Conservation (phyloP, 352 stramenopile species). For the Globisporangium barbulae region DNA sequence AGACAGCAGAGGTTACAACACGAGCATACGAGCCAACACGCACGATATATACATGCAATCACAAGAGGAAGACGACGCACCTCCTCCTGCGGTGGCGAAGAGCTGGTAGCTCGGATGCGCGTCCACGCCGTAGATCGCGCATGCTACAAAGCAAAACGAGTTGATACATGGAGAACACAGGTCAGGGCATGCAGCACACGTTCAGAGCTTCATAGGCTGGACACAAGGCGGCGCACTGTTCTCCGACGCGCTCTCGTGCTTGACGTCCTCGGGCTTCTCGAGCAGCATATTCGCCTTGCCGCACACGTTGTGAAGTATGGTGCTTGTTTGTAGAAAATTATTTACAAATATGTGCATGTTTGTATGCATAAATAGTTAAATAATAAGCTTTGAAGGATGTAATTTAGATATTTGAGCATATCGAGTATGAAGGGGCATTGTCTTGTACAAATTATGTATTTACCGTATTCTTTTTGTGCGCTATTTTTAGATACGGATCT, state of each 20-base stretch:
- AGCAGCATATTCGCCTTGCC: constrained; percentile 49
- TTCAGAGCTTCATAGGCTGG: background rate
- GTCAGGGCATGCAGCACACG: background rate
- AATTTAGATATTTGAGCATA: no score
- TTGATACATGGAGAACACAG: constrained; percentile 8
- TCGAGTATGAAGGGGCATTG: background rate
- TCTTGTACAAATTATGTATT: background rate
- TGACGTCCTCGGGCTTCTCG: constrained; percentile 76
- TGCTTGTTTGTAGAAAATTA: no score
- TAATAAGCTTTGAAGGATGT: no score
- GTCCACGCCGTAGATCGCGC: constrained; percentile 84
- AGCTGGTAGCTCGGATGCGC: constrained; percentile 68
- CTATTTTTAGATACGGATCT: background rate
- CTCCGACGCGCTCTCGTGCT: constrained; percentile 67
- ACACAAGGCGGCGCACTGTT: constrained; percentile 33
- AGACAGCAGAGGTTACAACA: background rate
- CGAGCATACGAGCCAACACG: background rate
- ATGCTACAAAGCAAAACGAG: constrained; percentile 30
- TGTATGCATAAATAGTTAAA: no score
- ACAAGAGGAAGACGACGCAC: constrained; percentile 18
- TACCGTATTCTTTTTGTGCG: background rate
- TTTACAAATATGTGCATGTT: no score
- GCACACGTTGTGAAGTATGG: no score
- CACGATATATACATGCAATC: background rate
- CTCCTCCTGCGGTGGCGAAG: constrained; percentile 76